Percentiles rank a stretch among this genome's conserved stretches.
Conservation (phyloP, 73 alveolate species). For the Stentor roeselii region DNA sequence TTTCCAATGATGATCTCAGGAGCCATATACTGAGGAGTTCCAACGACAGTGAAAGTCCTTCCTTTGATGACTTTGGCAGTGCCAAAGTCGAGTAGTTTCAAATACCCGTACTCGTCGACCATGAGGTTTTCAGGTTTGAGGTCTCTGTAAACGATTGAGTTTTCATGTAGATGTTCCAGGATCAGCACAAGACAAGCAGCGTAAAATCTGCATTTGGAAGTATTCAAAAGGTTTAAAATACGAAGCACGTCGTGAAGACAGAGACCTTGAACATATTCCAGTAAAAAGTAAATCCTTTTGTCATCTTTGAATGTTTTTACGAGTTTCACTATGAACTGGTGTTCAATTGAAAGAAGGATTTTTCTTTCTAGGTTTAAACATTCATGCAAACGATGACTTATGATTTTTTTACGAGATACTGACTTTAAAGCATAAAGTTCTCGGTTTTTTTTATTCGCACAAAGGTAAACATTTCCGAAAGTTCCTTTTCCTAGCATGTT, state of each 20-base stretch:
- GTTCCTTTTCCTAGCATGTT: slow-evolving; percentile 67
- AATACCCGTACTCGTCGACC: slow-evolving; percentile 59
- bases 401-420: slow-evolving; percentile 54
- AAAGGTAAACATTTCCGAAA: slow-evolving; percentile 73
- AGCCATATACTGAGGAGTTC: slow-evolving; percentile 29
- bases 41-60: background rate
- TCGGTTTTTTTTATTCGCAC: slow-evolving; percentile 48
- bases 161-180: slow-evolving; percentile 65
- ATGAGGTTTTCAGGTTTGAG: slow-evolving; percentile 69
- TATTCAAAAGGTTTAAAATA: slow-evolving; percentile 52
- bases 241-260: slow-evolving; percentile 66
- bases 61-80: slow-evolving; percentile 35
- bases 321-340: slow-evolving; percentile 68
- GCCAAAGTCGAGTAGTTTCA: slow-evolving; percentile 47
- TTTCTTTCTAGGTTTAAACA: slow-evolving; percentile 56
- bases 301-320: slow-evolving; percentile 70
- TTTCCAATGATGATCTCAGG: slow-evolving; percentile 25
- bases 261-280: slow-evolving; percentile 65
- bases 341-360: slow-evolving; percentile 56
- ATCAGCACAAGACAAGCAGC: slow-evolving; percentile 36
- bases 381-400: slow-evolving; percentile 42
- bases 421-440: slow-evolving; percentile 64
- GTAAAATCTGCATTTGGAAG: slow-evolving; percentile 33
- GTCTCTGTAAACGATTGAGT: slow-evolving; percentile 55
- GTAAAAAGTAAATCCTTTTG: slow-evolving; percentile 52